Conservation (phyloP, 441 rosid species). For the Bruguiera hainesii region DNA sequence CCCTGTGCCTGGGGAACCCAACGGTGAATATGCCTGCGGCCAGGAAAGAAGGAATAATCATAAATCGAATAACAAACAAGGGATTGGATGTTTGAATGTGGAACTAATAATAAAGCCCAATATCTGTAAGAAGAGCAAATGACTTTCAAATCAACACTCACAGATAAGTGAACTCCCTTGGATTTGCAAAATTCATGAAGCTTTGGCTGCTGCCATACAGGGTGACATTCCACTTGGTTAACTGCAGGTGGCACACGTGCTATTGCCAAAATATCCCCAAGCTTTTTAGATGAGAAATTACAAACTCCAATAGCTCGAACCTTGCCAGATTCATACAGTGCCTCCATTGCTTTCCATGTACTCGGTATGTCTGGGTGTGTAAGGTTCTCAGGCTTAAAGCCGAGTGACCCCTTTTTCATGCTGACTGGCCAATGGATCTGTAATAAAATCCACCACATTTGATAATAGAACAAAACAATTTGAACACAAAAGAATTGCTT, state of each 20-base stretch:
- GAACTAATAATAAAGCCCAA: background rate
- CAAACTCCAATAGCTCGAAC: constrained; percentile 70
- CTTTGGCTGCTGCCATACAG: constrained; percentile 58
- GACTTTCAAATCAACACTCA: constrained; percentile 27
- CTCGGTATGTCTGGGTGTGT: constrained; percentile 49
- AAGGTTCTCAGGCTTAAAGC: constrained; percentile 39
- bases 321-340: constrained; percentile 57
- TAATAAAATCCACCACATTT: constrained; percentile 10
- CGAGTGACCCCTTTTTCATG: constrained; percentile 44
- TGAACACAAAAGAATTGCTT: too few relatives aligned
- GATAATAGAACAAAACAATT: background rate
- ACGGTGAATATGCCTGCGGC: constrained; percentile 49
- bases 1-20: constrained; percentile 45
- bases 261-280: constrained; percentile 38
- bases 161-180: constrained; percentile 52
- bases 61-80: background rate
- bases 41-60: background rate
- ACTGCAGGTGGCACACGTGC: constrained; percentile 65
- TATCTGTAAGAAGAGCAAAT: background rate
- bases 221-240: constrained; percentile 77
- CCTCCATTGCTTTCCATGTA: constrained; percentile 82
- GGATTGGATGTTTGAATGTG: background rate
- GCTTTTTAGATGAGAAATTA: constrained; percentile 67
- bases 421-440: constrained; percentile 77
- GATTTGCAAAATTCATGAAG: constrained; percentile 54